Evolutionary conservation across 352 stramenopile genomes (phyloP), one percentile per base, ranked within the genome.

Genomic region (Phytopythium mirpurense): DNA sequence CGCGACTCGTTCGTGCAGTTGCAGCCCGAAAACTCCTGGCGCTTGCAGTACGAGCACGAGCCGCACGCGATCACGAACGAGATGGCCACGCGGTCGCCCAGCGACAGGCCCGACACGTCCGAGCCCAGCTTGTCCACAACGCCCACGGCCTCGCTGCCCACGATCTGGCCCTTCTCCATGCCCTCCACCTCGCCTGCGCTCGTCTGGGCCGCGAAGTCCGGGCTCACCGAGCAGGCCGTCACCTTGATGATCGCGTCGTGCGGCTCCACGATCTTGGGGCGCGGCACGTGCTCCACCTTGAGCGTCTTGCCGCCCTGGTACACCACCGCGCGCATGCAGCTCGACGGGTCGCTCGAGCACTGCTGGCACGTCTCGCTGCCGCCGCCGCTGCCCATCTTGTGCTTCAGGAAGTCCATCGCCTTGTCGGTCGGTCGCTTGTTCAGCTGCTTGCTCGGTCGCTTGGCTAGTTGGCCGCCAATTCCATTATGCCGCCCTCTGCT

Each of bases 1-100:
- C 72, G 70, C 26, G 77, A 87, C 24, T 78, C 63, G 59, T 90
- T 90, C 21, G 79, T 90, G 60, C 73, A 65, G 57, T 88, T 83
- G 75, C 83, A 93, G 10, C 61, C 59, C 19, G 70, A 78, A 44
- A 74, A 90, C 57, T 90, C 71, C 14, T 66, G 65, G 21, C 72
- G 72, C 42, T 61, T 60, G 57, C 83, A 93, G 57, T 77, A 73
- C 38, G 76, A 85, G 55, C 82, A 93, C 19, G 78, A 55, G 34
- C 82, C 82, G 42, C 82, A 93, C 12, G 77, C 74, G 18, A 83
- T 63, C 19, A 83, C 78, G 44, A 88, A 90, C 40, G 79, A 81
- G 18, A 88, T 63, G 36, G 84, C 81, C n/a, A 93, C 80, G 43
- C 71, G 78, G 45, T 93, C 78, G 45, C 83, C 83, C 15, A 64